Evolutionary conservation across 257 asterid species (phyloP), one percentile per base, ranked within the genome.

Genomic region (Agastache rugosa): DNA sequence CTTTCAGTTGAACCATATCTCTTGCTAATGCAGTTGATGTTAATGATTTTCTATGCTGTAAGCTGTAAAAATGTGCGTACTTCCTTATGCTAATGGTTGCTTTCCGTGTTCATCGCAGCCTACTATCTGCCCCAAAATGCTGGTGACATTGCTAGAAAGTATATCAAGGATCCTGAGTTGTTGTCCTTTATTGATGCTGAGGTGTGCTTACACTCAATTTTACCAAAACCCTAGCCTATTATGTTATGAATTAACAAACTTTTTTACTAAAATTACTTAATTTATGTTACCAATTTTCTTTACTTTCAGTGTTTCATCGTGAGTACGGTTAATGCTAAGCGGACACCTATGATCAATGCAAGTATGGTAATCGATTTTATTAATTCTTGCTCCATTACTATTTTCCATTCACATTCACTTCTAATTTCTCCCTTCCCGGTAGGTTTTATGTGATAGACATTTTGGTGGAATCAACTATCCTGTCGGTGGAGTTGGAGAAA

Each of bases 381-480:
- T 53, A 25, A 17, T 60, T 79, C 45, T 64, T 37, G 16, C 22
- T 77, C 48, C 31, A 19, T 61, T 56, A 25, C 22, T 45, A 3
- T 58, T 77, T 41, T 71, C 50, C 17, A 3, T 71, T 74, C 58
- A 25, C 58, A 27, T 61, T 16, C 27, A 53, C 20, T 67, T 64
- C 73, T 69, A 47, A 74, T 20, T 23, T 27, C 16, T 68, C 59
- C 69, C 45, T 78, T 77, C 77, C 63, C 31, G 53, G 45, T 79
- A 92, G 99, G 99, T 95, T 83, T 75, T 95, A 73, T 95, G 99
- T 75, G 99, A 95, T 83, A 88, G 99, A 73, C 99, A 95, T 89
- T 95, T 87, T 79, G 98, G 99, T 67, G 99, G 99, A 74, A 92
- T 95, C 80, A 95, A 92, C 86, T 95, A 95, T 77, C 99, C 99